A percentile compares a stretch with the other conserved stretches of the same genome.
phyloP scores from a whole-genome alignment of 83 land plant species.

The Diphasiastrum complanatum region DNA sequence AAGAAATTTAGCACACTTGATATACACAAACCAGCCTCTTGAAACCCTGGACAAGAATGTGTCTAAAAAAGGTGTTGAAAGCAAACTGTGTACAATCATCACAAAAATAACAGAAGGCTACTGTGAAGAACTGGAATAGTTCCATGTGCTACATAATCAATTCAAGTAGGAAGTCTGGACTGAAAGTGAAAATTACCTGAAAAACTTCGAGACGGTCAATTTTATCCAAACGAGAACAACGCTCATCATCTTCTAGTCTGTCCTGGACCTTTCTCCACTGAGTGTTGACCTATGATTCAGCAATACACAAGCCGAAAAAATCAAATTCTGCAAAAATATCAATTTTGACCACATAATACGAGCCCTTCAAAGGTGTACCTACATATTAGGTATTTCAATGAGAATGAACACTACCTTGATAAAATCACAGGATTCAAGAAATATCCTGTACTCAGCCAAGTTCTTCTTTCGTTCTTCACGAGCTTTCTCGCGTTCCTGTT shows the following conservation, averaged over 20 bases:
- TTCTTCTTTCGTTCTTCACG: slow-evolving; percentile 70
- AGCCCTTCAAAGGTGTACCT: no score
- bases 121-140: no score
- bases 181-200: slow-evolving; percentile 54
- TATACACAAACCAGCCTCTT: no score
- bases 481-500: slow-evolving; percentile 87
- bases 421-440: slow-evolving; percentile 86
- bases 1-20: no score
- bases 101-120: slow-evolving; percentile 7
- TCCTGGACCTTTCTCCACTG: slow-evolving; percentile 98
- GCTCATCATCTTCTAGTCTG: slow-evolving; percentile 91
- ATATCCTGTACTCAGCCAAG: slow-evolving; percentile 54
- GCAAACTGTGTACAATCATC: no score
- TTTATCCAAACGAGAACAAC: slow-evolving; percentile 88
- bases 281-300: slow-evolving; percentile 54
- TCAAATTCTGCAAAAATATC: neutral
- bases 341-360: neutral
- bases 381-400: no score
- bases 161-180: no score
- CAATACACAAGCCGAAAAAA: neutral
- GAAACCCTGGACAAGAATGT: no score
- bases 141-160: no score
- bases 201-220: slow-evolving; percentile 79
- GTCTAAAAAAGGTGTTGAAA: no score
- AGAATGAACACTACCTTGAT: slow-evolving; percentile 80